A percentile compares a stretch with the other conserved stretches of the same genome.
These are phyloP conservation scores for Mortierella sp. DNA, from an alignment of 371 early-diverging fungal species.

Conservation along the genomic window DNA sequence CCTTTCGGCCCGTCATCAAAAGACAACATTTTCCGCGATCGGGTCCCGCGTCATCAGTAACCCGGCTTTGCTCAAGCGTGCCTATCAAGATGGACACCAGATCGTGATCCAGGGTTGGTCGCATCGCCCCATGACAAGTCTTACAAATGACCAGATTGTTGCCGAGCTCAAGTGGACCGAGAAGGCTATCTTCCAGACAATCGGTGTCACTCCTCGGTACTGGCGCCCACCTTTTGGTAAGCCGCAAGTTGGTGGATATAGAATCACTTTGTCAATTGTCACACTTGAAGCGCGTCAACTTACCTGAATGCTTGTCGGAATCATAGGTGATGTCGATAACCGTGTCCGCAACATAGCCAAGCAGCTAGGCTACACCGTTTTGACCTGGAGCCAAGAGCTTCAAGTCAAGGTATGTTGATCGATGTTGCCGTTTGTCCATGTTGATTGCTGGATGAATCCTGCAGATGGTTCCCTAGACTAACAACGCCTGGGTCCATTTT, in stretches of 20 bases:
- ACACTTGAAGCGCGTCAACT: too few species aligned
- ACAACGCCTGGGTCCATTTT: too few species aligned
- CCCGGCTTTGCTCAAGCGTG: slow-evolving; percentile 1
- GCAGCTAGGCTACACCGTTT: slow-evolving; percentile 5
- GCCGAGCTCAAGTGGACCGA: slow-evolving; percentile 58
- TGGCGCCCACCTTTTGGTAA: slow-evolving; percentile 15
- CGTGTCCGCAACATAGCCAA: slow-evolving; percentile 40
- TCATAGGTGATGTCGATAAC: slow-evolving; percentile 32
- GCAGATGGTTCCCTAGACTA: too few species aligned
- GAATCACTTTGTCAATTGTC: too few species aligned
- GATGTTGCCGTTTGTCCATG: too few species aligned
- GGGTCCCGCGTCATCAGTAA: too few species aligned
- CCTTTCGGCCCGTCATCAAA: too few species aligned
- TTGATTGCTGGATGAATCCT: too few species aligned
- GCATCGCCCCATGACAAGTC: slow-evolving; percentile 64
- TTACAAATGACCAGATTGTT: slow-evolving; percentile 64
- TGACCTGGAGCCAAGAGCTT: neutral
- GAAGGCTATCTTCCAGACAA: slow-evolving; percentile 14
- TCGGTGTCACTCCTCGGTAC: slow-evolving; percentile 10
- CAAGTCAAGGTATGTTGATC: too few species aligned
- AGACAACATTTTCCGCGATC: too few species aligned
- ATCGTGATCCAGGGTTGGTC: slow-evolving; percentile 68
- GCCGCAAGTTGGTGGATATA: too few species aligned
- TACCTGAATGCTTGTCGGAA: too few species aligned
- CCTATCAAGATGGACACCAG: slow-evolving; percentile 39